These are phyloP conservation scores for Pulveroboletus ravenelii DNA, from an alignment of 768 basidiomycete genomes.

Conservation along the genomic window DNA sequence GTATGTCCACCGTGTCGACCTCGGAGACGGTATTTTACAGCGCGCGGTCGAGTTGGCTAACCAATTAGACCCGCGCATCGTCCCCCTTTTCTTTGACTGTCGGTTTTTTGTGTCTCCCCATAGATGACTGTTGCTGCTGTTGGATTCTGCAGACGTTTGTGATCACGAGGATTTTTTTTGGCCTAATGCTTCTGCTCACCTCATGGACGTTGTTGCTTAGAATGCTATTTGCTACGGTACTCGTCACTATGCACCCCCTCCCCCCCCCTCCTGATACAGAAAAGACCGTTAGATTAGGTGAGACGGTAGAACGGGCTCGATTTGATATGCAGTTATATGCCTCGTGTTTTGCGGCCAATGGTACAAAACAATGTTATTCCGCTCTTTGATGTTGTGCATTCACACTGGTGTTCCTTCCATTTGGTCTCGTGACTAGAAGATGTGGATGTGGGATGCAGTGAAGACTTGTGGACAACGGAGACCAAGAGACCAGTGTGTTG, in stretches of 20 bases:
- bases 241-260: not conserved
- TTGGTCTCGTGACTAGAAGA: too few relatives aligned
- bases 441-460: too few relatives aligned
- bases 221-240: constrained; percentile 3
- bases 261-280: not conserved
- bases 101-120: not conserved
- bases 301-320: not conserved
- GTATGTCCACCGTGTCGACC: constrained; percentile 21
- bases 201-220: not conserved
- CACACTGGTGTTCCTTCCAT: too few relatives aligned
- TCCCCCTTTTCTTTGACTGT: not conserved
- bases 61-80: constrained; percentile 1
- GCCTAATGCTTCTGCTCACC: not conserved
- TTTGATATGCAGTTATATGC: not conserved
- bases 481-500: too few relatives aligned
- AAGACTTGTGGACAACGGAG: too few relatives aligned
- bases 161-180: not conserved
- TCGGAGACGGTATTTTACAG: constrained; percentile 27
- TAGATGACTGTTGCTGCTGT: not conserved
- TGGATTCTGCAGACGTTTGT: not conserved
- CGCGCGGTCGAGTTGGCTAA: constrained; percentile 26
- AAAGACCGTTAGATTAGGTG: not conserved
- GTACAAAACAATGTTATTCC: too few relatives aligned
- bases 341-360: not conserved
- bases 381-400: too few relatives aligned